A percentile compares a stretch with the other conserved stretches of the same genome.
Conservation (phyloP, 805 yeast species). For the Isabelozyma heimii region DNA sequence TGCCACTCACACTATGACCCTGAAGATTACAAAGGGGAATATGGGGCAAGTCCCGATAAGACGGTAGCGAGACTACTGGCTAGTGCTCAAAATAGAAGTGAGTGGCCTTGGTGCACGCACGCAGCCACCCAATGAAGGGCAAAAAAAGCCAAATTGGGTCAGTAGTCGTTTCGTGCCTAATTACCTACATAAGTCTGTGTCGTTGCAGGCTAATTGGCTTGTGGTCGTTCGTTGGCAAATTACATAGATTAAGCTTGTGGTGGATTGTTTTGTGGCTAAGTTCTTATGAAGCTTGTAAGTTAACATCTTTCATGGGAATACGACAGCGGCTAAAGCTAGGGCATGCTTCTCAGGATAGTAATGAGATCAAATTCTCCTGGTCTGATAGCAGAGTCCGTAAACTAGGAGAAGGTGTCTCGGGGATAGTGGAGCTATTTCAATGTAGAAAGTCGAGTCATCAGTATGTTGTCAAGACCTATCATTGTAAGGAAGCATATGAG, state of each 20-base stretch:
- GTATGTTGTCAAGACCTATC: conserved; percentile 48
- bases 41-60: neutral
- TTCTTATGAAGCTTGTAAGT: too few species aligned
- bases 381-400: conserved; percentile 12
- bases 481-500: conserved; percentile 37
- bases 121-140: neutral
- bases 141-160: neutral
- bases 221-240: too few species aligned
- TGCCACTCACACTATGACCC: neutral
- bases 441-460: neutral
- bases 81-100: neutral
- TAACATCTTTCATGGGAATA: neutral
- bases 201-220: too few species aligned
- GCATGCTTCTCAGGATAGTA: neutral
- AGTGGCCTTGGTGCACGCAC: neutral
- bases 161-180: neutral
- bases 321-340: neutral
- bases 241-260: too few species aligned
- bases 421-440: conserved; percentile 28
- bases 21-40: neutral
- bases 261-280: too few species aligned
- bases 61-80: neutral
- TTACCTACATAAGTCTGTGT: neutral
- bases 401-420: conserved; percentile 31
- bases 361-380: conserved; percentile 1